Evolutionary conservation across 176 grass and related monocot species (phyloP), one percentile per base, ranked within the genome.

Genomic region (barley (Hordeum vulgare)): DNA sequence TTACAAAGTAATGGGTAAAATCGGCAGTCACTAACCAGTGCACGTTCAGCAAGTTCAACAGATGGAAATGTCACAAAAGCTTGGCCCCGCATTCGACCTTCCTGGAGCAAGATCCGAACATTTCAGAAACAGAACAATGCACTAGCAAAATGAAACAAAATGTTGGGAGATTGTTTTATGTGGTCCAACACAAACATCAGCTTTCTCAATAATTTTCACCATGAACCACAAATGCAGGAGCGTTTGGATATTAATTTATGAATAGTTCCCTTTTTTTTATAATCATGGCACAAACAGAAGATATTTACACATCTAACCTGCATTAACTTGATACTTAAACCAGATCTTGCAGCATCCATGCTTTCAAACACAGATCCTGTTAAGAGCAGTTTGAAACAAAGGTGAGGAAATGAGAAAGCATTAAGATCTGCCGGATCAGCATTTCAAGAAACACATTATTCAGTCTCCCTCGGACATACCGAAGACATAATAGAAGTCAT

Each of bases 61-160:
- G 83, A 94, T 42, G 93, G 91, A 92, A 98, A 98, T 60, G 93
- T 98, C 85, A 98, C 89, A 61, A 98, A 98, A 26, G 96, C 93
- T 91, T 98, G 96, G 23, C 96, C 96, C 23, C 89, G 84, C 93
- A 98, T 95, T 37, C 93, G 86, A 39, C 96, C 93, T 78, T 95
- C 93, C 96, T 98, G 78, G 7, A 79, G 84, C 23, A 93, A 75
- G 35, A 85, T 60, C 69, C 81, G 66, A 72, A 54, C 29, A 72
- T 60, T 76, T 44, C 4, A 69, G 45, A 57, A 86, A 79, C 7
- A 66, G 24, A 56, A 82, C 26, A 53, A 79, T 75, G 35, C 10
- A 37, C 1, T 71, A 36, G 61, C 8, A 64, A 34, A 66, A 25
- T 24, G 25, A 81, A 74, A 26, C 10, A 24, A 23, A 33, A 77